Percentiles rank a stretch among this genome's conserved stretches.
phyloP scores from a whole-genome alignment of 2,329 filamentous ascomycete species.

The Trichoderma breve region DNA sequence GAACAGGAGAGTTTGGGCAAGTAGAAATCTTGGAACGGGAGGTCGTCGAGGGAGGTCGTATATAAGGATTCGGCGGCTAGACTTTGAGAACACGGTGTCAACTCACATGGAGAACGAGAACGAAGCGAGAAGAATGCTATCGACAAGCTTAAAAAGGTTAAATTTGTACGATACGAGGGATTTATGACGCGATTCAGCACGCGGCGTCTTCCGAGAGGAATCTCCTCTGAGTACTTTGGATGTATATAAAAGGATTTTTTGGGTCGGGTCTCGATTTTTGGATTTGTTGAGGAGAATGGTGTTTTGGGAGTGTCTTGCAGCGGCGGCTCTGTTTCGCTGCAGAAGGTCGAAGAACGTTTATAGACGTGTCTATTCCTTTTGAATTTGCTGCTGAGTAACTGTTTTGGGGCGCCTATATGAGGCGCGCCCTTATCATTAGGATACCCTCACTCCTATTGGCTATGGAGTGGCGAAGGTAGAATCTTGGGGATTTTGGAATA shows the following conservation, averaged over 20 bases:
- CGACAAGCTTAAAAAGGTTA: neutral
- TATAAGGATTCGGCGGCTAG: slow-evolving; percentile 31
- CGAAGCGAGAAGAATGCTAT: neutral
- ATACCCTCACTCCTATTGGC: neutral
- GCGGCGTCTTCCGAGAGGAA: neutral
- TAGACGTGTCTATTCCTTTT: neutral
- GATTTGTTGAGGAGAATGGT: neutral
- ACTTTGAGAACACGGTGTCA: no score
- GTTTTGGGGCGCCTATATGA: neutral
- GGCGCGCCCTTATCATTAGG: neutral
- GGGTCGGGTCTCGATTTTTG: neutral
- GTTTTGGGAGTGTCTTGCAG: neutral
- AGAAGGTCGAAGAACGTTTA: neutral
- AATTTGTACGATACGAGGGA: neutral
- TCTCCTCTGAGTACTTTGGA: neutral
- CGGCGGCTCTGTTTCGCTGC: neutral
- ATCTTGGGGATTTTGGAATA: neutral
- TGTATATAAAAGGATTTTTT: neutral
- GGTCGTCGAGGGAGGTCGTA: slow-evolving; percentile 57
- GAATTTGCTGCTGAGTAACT: neutral
- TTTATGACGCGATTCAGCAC: neutral
- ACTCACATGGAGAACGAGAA: neutral
- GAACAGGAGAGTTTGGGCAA: slow-evolving; percentile 64
- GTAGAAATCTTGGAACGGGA: slow-evolving; percentile 64
- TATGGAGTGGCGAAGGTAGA: neutral